These are phyloP conservation scores for Persicaria tinctoria DNA, from an alignment of 148 eudicot species.

Conservation along the genomic window DNA sequence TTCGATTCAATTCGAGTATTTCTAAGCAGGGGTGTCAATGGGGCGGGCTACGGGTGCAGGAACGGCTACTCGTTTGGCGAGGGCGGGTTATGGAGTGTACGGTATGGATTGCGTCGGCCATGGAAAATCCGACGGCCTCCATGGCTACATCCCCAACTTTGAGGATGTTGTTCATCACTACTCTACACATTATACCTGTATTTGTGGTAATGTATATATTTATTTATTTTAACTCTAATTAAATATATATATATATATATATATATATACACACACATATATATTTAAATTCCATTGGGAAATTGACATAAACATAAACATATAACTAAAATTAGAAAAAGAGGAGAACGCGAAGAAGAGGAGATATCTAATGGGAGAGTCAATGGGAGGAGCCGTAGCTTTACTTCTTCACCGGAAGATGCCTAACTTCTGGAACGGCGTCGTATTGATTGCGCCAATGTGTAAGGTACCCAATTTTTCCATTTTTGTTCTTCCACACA, in stretches of 20 bases:
- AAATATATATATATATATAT: neutral
- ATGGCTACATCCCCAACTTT: slow-evolving; percentile 50
- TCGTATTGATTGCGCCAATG: slow-evolving; percentile 86
- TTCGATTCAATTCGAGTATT: neutral
- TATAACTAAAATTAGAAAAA: slow-evolving; percentile 30
- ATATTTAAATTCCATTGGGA: too few relatives aligned
- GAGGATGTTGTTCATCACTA: slow-evolving; percentile 60
- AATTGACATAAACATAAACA: too few relatives aligned
- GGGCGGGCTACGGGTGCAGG: slow-evolving; percentile 21
- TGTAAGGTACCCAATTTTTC: slow-evolving; percentile 45
- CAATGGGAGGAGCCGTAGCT: slow-evolving; percentile 97
- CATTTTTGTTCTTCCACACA: neutral
- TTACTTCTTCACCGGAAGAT: slow-evolving; percentile 56
- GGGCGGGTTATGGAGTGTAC: slow-evolving; percentile 71
- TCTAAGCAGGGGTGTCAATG: too few relatives aligned
- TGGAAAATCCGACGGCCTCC: slow-evolving; percentile 82
- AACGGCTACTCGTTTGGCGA: slow-evolving; percentile 47
- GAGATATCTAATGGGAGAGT: slow-evolving; percentile 77
- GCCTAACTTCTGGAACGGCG: slow-evolving; percentile 83
- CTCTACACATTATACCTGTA: slow-evolving; percentile 40
- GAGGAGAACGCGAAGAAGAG: slow-evolving; percentile 44
- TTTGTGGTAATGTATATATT: slow-evolving; percentile 39
- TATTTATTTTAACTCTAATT: neutral
- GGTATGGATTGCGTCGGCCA: slow-evolving; percentile 90
- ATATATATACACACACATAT: neutral